Conservation (phyloP, 106 monocot species). For the Allium cepa region DNA sequence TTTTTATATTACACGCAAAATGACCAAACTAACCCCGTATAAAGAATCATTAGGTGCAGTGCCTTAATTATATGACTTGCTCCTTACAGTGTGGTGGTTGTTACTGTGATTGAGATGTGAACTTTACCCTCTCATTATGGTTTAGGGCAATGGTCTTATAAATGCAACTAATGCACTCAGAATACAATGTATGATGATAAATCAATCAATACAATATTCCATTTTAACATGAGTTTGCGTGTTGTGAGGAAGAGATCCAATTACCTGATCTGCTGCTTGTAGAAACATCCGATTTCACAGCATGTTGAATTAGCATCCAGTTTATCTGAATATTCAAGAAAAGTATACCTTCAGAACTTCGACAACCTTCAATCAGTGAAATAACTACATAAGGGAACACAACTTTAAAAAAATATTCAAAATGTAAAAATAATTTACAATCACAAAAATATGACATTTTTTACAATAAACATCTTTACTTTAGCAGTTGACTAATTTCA, state of each 20-base stretch:
- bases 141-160: constrained; percentile 1
- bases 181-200: neutral
- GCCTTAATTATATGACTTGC: neutral
- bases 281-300: neutral
- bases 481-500: constrained; percentile 29
- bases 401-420: too few relatives aligned
- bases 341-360: too few relatives aligned
- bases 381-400: too few relatives aligned
- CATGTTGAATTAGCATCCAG: too few relatives aligned
- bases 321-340: too few relatives aligned
- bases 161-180: neutral
- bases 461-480: constrained; percentile 1
- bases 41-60: constrained; percentile 5
- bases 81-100: constrained; percentile 3
- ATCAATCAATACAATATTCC: neutral
- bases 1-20: neutral
- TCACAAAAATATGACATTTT: too few relatives aligned
- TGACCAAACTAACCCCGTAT: neutral
- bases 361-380: too few relatives aligned
- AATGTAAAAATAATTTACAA: too few relatives aligned
- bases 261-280: neutral
- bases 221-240: too few relatives aligned
- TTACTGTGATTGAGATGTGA: neutral
- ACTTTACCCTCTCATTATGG: neutral
- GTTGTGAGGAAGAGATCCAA: too few relatives aligned